Percentiles rank a stretch among this genome's conserved stretches.
Conservation (phyloP, 2,329 filamentous ascomycete species). For the Colletotrichum camelliae region DNA sequence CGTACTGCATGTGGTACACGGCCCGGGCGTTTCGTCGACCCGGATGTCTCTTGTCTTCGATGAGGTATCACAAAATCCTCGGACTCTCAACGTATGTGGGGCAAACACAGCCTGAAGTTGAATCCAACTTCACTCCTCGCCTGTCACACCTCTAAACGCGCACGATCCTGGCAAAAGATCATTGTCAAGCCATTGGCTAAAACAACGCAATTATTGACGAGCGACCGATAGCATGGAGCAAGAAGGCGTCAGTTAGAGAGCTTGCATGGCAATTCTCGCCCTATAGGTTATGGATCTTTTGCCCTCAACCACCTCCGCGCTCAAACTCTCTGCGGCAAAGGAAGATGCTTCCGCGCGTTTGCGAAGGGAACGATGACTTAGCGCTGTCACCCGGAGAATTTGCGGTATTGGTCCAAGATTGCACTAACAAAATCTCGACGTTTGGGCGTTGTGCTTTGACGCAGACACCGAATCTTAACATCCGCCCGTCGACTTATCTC, state of each 20-base stretch:
- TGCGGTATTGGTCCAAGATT: background rate
- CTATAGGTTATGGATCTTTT: background rate
- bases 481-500: background rate
- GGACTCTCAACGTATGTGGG: background rate
- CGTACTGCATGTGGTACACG: background rate
- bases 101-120: background rate
- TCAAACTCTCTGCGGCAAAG: background rate
- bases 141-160: background rate
- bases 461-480: background rate
- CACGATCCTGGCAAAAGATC: background rate
- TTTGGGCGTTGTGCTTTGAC: conserved; percentile 1
- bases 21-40: background rate
- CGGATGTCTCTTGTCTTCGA: background rate
- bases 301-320: background rate
- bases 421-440: background rate
- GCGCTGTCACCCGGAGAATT: conserved; percentile 7
- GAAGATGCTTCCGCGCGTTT: background rate
- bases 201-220: background rate
- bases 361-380: background rate
- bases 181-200: background rate
- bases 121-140: background rate
- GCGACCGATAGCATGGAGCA: background rate
- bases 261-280: background rate
- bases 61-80: background rate
- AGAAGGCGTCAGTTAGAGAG: background rate